Evolutionary conservation across 371 early-diverging fungal species (phyloP).

Genomic region (Mucor indicus): DNA sequence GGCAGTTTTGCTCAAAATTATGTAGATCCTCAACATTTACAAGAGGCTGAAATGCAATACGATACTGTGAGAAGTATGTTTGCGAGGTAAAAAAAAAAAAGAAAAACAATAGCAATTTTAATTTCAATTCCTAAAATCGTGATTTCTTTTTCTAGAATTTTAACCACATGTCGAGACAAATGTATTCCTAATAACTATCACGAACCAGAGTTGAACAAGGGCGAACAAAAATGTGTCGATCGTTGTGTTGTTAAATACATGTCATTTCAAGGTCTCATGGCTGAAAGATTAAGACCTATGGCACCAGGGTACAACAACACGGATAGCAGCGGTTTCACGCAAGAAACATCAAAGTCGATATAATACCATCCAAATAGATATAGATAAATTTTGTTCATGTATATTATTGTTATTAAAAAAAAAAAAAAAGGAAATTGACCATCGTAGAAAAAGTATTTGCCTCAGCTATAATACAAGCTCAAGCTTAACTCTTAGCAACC

Average conservation of each 20-base stretch:
- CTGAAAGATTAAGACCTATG: constrained; percentile 60
- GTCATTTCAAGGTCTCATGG: constrained; percentile 72
- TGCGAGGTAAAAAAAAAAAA: constrained; percentile 60
- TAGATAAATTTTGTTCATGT: too few species aligned
- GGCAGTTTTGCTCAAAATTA: constrained; percentile 41
- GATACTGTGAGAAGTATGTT: constrained; percentile 79
- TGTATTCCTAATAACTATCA: constrained; percentile 84
- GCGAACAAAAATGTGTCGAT: constrained; percentile 94
- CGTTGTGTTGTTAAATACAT: constrained; percentile 88
- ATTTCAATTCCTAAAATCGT: not conserved
- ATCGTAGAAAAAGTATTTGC: too few species aligned
- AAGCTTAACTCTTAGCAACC: too few species aligned
- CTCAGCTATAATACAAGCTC: too few species aligned
- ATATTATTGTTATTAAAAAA: too few species aligned
- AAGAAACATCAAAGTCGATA: too few species aligned
- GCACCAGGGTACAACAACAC: constrained; percentile 19
- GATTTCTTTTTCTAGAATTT: constrained; percentile 7
- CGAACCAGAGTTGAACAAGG: constrained; percentile 91
- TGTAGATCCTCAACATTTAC: constrained; percentile 64
- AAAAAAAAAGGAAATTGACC: too few species aligned
- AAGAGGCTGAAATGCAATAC: constrained; percentile 75
- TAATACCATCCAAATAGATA: too few species aligned
- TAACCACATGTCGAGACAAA: constrained; percentile 82
- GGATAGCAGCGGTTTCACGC: constrained; percentile 5
- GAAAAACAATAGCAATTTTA: too few species aligned